Base-by-base conservation (phyloP, 2,329 filamentous ascomycete genomes). In the Cytospora leucostoma region DNA sequence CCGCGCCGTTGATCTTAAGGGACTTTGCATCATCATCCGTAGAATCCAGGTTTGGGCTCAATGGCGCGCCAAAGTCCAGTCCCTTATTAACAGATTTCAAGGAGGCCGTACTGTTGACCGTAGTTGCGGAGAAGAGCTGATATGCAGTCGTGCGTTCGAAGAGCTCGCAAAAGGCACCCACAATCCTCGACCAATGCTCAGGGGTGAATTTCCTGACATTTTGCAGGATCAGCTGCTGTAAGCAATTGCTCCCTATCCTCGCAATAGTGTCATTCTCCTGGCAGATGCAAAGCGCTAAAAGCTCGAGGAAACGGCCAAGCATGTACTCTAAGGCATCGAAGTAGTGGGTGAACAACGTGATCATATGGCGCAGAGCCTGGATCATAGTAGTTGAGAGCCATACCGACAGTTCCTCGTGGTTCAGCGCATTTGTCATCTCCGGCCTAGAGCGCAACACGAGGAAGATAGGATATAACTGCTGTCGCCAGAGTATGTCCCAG, bases 331-430 rank as follows among this genome's bases (percentile, higher is more conserved):
- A 80, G 0, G 93, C 88, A 64, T 96, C 92, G 68, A 99, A 99
- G 77, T 98, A 99, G 76, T 99, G 96, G 0, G 96, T 99, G 76
- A 99, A 99, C 32, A 99, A 85, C 0, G 92, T 94, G 70, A 99
- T 98, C 91, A 99, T 97, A 77, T 98, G 97, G 64, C 95, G 89
- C 61, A 99, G 80, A 2, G 95, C 95, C 75, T 99, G 95, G 49
- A 99, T 99, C 92, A 99, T 97, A 10, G 95, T 99, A 0, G 95
- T 99, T 0, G 95, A 98, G 32, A 99, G 83, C 95, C 95, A 99
- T 2, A 99, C 95, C 0, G 95, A 98, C 21, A 98, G 83, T 73
- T 99, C 95, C 76, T 99, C 96, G 71, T 97, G 93, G 71, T 94
- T 98, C 40, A 94, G 85, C 15, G 94, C 93, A 72, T 97, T 97